Conservation (phyloP, 169 alveolate species). For the Hepatocystis sp. region DNA sequence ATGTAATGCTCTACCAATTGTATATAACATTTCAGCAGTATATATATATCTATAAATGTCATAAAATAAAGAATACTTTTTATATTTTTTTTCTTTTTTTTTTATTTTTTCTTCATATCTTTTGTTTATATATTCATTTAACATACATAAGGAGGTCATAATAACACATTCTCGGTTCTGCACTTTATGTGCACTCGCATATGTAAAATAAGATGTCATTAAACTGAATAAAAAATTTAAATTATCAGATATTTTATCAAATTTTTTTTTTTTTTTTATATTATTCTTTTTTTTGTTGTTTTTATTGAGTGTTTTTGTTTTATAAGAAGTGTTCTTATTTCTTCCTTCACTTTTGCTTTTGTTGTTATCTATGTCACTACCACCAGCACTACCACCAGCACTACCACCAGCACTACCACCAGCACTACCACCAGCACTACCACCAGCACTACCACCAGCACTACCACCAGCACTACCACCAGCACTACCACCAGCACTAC, state of each 20-base stretch:
- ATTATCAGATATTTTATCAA: slow-evolving; percentile 32
- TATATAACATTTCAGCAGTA: slow-evolving; percentile 62
- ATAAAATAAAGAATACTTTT: slow-evolving; percentile 30
- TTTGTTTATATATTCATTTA: slow-evolving; percentile 58
- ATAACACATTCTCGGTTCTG: slow-evolving; percentile 45
- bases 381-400: not conserved
- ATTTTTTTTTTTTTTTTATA: slow-evolving; percentile 4
- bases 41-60: slow-evolving; percentile 57
- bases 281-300: not conserved
- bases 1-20: slow-evolving; percentile 58
- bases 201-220: slow-evolving; percentile 48
- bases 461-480: not conserved
- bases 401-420: not conserved
- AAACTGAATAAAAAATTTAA: slow-evolving; percentile 61
- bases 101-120: slow-evolving; percentile 67
- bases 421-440: not conserved
- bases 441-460: not conserved
- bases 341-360: not conserved
- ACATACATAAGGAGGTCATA: slow-evolving; percentile 73
- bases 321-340: no score
- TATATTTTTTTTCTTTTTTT: slow-evolving; percentile 48
- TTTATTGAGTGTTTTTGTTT: no score
- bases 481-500: not conserved
- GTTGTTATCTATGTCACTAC: not conserved
- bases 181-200: slow-evolving; percentile 35